Percentiles rank a stretch among this genome's conserved stretches.
Conservation (phyloP, 2,329 filamentous ascomycete genomes). For the Cladophialophora exuberans region DNA sequence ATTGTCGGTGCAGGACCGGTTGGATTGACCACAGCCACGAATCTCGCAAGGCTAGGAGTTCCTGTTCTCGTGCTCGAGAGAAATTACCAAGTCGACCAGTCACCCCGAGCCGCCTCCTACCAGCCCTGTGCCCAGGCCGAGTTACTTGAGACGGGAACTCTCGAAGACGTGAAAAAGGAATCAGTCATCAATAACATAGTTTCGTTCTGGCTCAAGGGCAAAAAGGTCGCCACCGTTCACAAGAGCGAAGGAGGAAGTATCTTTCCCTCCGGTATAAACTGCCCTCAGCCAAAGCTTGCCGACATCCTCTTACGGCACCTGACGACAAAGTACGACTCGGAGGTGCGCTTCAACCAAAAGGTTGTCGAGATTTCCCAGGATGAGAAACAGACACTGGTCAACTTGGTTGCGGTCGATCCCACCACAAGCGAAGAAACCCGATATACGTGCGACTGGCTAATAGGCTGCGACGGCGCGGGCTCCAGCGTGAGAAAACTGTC, state of each 20-base stretch:
- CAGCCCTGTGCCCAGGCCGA: constrained; percentile 29
- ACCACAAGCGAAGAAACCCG: constrained; percentile 17
- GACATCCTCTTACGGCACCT: constrained; percentile 22
- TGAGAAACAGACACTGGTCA: constrained; percentile 10
- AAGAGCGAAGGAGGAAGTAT: constrained; percentile 46
- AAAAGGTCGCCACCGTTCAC: constrained; percentile 25
- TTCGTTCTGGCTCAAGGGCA: constrained; percentile 25
- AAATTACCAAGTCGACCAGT: constrained; percentile 24
- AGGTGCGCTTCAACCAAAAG: constrained; percentile 25
- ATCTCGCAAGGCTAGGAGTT: constrained; percentile 25
- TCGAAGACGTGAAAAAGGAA: constrained; percentile 25
- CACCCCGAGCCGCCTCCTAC: constrained; percentile 27
- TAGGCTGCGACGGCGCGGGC: constrained; percentile 25
- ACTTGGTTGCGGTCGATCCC: constrained; percentile 16
- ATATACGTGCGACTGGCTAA: constrained; percentile 26
- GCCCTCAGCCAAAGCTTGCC: constrained; percentile 24
- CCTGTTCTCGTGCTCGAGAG: constrained; percentile 25
- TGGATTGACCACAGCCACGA: constrained; percentile 23
- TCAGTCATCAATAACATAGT: constrained; percentile 28
- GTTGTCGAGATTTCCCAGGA: constrained; percentile 20
- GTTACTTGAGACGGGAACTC: constrained; percentile 24
- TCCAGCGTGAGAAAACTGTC: constrained; percentile 25
- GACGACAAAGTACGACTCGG: constrained; percentile 21
- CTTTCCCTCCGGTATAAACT: constrained; percentile 45
- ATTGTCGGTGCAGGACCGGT: constrained; percentile 26